These are phyloP conservation scores for Penicillium paneum DNA, from an alignment of 2,329 filamentous ascomycete species.

Conservation along the genomic window DNA sequence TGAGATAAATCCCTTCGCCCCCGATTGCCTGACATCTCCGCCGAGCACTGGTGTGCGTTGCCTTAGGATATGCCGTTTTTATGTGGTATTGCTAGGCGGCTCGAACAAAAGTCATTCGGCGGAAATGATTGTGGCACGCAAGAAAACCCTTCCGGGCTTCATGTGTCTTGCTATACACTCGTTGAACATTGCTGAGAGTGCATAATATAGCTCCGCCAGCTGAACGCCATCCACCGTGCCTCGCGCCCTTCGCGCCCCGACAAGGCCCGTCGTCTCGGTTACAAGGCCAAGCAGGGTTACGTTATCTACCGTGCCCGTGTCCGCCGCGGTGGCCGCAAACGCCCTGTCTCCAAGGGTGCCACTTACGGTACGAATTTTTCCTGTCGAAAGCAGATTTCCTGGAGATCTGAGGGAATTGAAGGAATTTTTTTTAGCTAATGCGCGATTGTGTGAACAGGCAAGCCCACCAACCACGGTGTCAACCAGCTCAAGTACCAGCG, in stretches of 20 bases:
- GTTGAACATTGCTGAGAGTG: constrained; percentile 99
- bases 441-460: constrained; percentile 61
- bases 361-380: constrained; percentile 74
- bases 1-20: constrained; percentile 43
- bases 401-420: neutral
- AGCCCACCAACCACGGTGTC: constrained; percentile 99
- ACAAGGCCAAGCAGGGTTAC: constrained; percentile 99
- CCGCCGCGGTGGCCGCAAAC: constrained; percentile 98
- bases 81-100: constrained; percentile 33
- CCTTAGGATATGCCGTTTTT: constrained; percentile 31
- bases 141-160: constrained; percentile 28
- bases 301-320: constrained; percentile 99
- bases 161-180: constrained; percentile 85
- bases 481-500: constrained; percentile 99
- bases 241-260: constrained; percentile 97
- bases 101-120: constrained; percentile 33
- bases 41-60: constrained; percentile 37
- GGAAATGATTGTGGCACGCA: constrained; percentile 49
- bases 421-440: constrained; percentile 27
- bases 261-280: constrained; percentile 99
- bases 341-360: constrained; percentile 92
- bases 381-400: neutral
- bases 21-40: constrained; percentile 38
- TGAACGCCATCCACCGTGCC: constrained; percentile 99
- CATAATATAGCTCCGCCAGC: constrained; percentile 99